A percentile compares a stretch with the other conserved stretches of the same genome.
These are phyloP conservation scores for Mycothermus thermophilus DNA, from an alignment of 495 filamentous ascomycete genomes.

Conservation along the genomic window DNA sequence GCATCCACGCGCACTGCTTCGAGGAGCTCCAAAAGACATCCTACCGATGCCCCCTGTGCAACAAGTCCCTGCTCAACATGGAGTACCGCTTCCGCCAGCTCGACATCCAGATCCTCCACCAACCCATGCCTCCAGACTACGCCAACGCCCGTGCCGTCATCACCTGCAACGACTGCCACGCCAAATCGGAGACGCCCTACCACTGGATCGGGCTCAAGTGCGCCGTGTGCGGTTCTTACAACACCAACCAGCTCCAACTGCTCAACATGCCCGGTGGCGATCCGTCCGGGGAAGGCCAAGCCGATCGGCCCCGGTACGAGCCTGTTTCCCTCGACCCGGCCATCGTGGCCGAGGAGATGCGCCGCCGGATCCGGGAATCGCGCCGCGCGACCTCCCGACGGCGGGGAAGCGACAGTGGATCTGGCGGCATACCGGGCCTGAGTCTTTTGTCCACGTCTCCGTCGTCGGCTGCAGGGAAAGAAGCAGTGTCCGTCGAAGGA, in stretches of 20 bases:
- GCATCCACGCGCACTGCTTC: conserved; percentile 81
- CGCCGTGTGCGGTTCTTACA: conserved; percentile 68
- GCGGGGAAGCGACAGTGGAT: not conserved
- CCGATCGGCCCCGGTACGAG: not conserved
- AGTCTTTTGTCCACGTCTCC: conserved; percentile 1
- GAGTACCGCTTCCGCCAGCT: conserved; percentile 84
- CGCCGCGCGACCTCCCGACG: not conserved
- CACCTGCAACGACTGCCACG: conserved; percentile 87
- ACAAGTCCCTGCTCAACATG: conserved; percentile 89
- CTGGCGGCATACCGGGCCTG: not conserved
- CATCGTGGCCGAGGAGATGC: not conserved
- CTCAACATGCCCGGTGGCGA: conserved; percentile 17
- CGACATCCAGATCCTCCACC: conserved; percentile 67
- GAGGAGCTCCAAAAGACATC: conserved; percentile 69
- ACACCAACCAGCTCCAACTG: conserved; percentile 62
- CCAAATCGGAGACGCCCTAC: conserved; percentile 70
- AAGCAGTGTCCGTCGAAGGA: no score
- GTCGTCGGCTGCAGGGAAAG: no score
- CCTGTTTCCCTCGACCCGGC: conserved; percentile 1
- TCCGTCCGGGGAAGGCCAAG: not conserved
- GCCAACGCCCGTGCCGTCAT: conserved; percentile 65
- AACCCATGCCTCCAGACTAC: conserved; percentile 85
- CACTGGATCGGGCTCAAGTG: conserved; percentile 95
- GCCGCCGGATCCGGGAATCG: not conserved
- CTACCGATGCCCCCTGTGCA: conserved; percentile 92